phyloP scores from a whole-genome alignment of 225 moss, liverwort and hornwort genomes.

The Marchantia paleacea region DNA sequence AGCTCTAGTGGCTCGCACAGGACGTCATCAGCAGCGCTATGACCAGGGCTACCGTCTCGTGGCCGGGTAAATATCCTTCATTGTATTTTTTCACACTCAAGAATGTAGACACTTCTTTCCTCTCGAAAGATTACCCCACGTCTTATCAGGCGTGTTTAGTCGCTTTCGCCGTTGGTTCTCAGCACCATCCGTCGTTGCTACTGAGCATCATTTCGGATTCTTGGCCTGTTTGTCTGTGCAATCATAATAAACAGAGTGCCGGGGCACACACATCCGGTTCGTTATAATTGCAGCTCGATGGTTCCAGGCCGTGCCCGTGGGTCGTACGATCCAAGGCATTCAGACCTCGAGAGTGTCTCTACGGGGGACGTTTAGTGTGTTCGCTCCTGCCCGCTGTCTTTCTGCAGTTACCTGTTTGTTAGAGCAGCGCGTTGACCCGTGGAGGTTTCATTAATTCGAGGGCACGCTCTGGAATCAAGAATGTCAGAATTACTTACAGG shows the following conservation, averaged over 20 bases:
- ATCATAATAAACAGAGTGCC: neutral
- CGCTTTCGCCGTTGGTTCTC: neutral
- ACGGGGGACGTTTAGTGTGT: neutral
- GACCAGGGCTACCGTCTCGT: constrained; percentile 76
- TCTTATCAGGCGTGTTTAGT: neutral
- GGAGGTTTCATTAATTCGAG: neutral
- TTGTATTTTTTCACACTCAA: neutral
- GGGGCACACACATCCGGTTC: neutral
- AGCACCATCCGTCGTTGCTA: neutral
- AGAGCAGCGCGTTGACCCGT: neutral
- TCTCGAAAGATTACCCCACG: too few species aligned
- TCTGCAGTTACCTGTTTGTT: neutral
- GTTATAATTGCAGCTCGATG: neutral
- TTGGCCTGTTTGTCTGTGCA: neutral
- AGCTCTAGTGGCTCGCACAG: constrained; percentile 81
- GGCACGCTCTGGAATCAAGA: neutral
- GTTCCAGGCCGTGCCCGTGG: neutral
- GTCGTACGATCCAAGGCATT: neutral
- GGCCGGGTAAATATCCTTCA: constrained; percentile 51
- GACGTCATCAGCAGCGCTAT: constrained; percentile 87
- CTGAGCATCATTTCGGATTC: neutral
- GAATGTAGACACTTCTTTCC: neutral
- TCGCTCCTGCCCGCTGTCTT: neutral
- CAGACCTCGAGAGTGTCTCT: neutral
- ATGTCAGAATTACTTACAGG: neutral